Evolutionary conservation across 768 basidiomycete genomes (phyloP), one percentile per base, ranked within the genome.

Genomic region (Cystobasidium ongulense): DNA sequence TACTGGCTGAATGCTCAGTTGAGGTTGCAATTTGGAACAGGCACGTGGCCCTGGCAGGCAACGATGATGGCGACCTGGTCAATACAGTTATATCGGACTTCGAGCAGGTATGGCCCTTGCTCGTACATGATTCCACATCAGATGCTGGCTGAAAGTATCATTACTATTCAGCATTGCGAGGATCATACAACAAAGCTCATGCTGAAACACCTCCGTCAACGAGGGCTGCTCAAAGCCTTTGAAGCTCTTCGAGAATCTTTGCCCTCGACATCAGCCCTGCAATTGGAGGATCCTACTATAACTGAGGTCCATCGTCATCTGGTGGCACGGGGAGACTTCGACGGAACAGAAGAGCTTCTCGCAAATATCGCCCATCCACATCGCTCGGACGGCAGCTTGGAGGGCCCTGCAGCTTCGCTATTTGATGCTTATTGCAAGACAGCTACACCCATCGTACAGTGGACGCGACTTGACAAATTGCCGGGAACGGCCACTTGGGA

Each of bases 171-270:
- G 74, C 57, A 61, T 46, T 46, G 63, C 18, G 74, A 70, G 38
- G 46, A 53, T 23, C 38, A 54, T 36, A 52, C 74, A 1, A 17
- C 41, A 1, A 52, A 59, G 18, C 74, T 75, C 8, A 63, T 75
- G 13, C 57, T 75, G 1, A 75, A 75, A 59, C 74, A 75, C 57
- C 74, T 75, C 27, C 74, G 74, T 4, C 74, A 75, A 33, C 53
- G 74, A 41, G 74, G 67, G 25, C 61, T 75, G 10, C 39, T 75
- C 46, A 31, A 15, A 39, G 46, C 74, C 10, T 75, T 72, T 38
- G 67, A 75, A 17, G 54, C 74, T 18, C 59, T 75, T 25, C 66
- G 29, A 33, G 13, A 41, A 1, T 66, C 73, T 10, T 31, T 74
- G 13, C n/a, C 64, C 10, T 67, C 65, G 21, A 52, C 74, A 29